Conservation (phyloP, 108 stramenopile genomes). For the Nannochloropsis salina region DNA sequence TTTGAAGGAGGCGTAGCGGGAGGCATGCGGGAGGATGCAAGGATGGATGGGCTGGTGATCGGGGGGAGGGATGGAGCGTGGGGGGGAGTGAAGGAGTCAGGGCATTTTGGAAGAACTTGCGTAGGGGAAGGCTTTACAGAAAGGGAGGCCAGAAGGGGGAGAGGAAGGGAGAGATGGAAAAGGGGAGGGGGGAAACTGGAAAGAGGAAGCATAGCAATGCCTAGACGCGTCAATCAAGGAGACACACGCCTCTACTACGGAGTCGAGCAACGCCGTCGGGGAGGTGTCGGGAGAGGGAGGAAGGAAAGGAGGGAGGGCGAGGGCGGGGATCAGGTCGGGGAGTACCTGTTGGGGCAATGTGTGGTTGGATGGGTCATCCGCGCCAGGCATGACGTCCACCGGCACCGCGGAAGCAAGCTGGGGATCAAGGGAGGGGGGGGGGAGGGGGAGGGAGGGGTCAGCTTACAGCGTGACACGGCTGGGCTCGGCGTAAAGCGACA, state of each 20-base stretch:
- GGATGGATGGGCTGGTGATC: conserved; percentile 56
- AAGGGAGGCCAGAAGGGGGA: background rate
- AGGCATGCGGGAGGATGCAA: conserved; percentile 46
- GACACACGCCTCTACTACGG: no score
- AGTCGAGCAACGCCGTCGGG: no score
- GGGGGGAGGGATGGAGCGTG: conserved; percentile 21
- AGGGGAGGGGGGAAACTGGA: no score
- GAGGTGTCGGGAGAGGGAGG: background rate
- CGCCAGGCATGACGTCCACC: conserved; percentile 57
- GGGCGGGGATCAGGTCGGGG: background rate
- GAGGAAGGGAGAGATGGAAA: background rate
- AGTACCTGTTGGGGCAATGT: conserved; percentile 55
- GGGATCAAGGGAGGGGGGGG: background rate
- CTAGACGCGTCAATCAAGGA: no score
- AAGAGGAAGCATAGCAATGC: no score
- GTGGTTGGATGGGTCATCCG: conserved; percentile 49
- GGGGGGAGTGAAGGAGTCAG: background rate
- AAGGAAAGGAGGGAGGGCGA: background rate
- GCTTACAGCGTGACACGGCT: no score
- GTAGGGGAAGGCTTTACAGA: background rate
- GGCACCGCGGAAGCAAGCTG: conserved; percentile 46
- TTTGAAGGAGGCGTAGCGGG: conserved; percentile 33
- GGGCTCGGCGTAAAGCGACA: no score
- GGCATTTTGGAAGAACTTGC: no score
- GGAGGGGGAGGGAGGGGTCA: no score